phyloP scores from a whole-genome alignment of 768 basidiomycete genomes.

The Phylloporus scabripes region DNA sequence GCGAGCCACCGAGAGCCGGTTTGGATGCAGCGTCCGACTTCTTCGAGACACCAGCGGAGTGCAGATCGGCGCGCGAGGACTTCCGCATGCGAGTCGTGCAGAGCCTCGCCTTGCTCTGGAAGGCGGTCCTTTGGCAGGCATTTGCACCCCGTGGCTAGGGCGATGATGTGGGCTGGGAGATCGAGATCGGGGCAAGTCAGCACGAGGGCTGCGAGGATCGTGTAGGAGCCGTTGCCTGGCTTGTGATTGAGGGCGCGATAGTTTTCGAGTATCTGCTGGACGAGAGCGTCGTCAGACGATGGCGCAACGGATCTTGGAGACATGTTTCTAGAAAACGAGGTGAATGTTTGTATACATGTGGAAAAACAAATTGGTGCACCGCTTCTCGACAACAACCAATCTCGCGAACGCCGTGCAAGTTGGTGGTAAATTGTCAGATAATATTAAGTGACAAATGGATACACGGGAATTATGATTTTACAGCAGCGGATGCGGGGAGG shows the following conservation, averaged over 20 bases:
- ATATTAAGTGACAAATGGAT: slow-evolving; percentile 12
- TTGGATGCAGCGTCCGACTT: slow-evolving; percentile 37
- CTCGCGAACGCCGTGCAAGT: not conserved
- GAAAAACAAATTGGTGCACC: no score
- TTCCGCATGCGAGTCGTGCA: slow-evolving; percentile 93
- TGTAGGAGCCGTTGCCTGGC: slow-evolving; percentile 55
- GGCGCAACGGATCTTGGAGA: not conserved
- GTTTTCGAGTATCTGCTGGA: slow-evolving; percentile 35
- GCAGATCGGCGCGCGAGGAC: slow-evolving; percentile 81
- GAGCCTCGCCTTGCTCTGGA: slow-evolving; percentile 62
- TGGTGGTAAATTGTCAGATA: slow-evolving; percentile 1
- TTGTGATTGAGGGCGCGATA: slow-evolving; percentile 45
- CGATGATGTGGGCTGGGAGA: slow-evolving; percentile 47
- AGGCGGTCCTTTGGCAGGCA: slow-evolving; percentile 64
- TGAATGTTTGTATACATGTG: no score
- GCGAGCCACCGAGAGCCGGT: slow-evolving; percentile 47
- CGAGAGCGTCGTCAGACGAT: slow-evolving; percentile 23
- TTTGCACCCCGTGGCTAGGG: slow-evolving; percentile 80
- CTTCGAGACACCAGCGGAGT: slow-evolving; percentile 73
- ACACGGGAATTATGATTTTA: slow-evolving; percentile 20
- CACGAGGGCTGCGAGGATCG: slow-evolving; percentile 53
- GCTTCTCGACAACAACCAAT: no score
- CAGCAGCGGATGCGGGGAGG: slow-evolving; percentile 10
- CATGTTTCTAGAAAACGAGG: no score
- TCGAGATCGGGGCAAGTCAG: slow-evolving; percentile 36